Conservation (phyloP, 306 rosid species). For the Fragaria vesca region DNA sequence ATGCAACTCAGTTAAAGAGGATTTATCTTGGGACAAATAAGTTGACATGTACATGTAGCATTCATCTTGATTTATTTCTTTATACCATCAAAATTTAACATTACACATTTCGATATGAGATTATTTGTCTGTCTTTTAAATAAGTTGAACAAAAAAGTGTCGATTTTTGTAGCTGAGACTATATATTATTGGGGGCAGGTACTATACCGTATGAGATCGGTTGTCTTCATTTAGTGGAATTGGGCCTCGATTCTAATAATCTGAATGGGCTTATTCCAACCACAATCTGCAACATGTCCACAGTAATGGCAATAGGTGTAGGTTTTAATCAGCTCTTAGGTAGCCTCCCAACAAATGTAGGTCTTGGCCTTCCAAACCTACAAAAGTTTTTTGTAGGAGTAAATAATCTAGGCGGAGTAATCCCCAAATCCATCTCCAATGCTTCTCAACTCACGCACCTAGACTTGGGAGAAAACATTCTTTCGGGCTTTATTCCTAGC, state of each 20-base stretch:
- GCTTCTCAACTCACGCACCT: neutral
- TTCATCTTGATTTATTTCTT: neutral
- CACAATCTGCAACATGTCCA: neutral
- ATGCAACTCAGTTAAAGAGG: neutral
- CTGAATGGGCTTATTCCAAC: neutral
- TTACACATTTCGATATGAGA: neutral
- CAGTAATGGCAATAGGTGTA: neutral
- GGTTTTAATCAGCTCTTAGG: neutral
- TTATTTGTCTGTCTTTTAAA: too few species aligned
- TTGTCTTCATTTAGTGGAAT: neutral
- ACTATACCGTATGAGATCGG: neutral
- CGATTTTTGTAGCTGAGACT: too few species aligned
- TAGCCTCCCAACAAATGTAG: neutral
- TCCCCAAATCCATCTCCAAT: neutral
- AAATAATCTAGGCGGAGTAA: neutral
- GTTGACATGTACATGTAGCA: neutral
- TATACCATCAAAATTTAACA: too few species aligned
- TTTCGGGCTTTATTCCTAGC: neutral
- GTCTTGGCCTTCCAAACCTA: neutral
- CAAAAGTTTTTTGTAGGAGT: accelerated
- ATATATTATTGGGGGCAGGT: neutral
- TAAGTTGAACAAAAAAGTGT: too few species aligned
- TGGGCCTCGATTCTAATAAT: accelerated
- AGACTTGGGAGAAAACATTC: too few species aligned
- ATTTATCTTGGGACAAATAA: neutral